These are phyloP conservation scores for Calamus simplicifolius DNA, from an alignment of 176 grass and related monocot genomes.

Conservation along the genomic window DNA sequence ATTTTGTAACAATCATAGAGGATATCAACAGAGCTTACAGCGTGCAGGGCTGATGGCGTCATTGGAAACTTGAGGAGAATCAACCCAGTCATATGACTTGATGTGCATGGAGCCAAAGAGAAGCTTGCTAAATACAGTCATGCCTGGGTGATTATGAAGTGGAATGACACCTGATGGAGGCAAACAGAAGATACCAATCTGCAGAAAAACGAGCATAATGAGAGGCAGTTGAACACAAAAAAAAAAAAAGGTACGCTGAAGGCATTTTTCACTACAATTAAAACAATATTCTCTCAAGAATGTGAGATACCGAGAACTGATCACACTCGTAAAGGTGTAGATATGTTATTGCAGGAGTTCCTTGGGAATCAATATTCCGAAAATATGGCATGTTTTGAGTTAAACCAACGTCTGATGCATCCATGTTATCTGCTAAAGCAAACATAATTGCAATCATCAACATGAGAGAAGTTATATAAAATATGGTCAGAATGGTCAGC, in stretches of 20 bases:
- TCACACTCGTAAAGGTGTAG: conserved; percentile 39
- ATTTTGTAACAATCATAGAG: not conserved
- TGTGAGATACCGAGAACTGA: conserved; percentile 43
- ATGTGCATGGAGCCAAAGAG: conserved; percentile 54
- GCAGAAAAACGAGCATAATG: not conserved
- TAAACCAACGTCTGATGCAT: conserved; percentile 40
- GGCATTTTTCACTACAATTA: not conserved
- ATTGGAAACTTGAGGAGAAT: conserved; percentile 7
- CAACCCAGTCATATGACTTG: conserved; percentile 70
- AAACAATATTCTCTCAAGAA: not conserved
- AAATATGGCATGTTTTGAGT: conserved; percentile 40
- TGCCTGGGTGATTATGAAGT: conserved; percentile 68
- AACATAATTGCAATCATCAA: not conserved
- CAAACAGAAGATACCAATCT: conserved; percentile 67
- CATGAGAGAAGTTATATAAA: too few species aligned
- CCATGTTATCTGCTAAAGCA: conserved; percentile 37
- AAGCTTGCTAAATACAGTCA: conserved; percentile 78
- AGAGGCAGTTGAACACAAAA: conserved; percentile 7
- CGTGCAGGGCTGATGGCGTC: conserved; percentile 3
- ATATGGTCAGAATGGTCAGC: too few species aligned
- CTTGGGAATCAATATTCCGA: conserved; percentile 1
- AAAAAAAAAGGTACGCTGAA: not conserved
- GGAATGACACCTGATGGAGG: conserved; percentile 51
- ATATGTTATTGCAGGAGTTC: conserved; percentile 41
- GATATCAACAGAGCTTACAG: not conserved